Conservation (phyloP, 257 asterid species). For the Mentha longifolia region DNA sequence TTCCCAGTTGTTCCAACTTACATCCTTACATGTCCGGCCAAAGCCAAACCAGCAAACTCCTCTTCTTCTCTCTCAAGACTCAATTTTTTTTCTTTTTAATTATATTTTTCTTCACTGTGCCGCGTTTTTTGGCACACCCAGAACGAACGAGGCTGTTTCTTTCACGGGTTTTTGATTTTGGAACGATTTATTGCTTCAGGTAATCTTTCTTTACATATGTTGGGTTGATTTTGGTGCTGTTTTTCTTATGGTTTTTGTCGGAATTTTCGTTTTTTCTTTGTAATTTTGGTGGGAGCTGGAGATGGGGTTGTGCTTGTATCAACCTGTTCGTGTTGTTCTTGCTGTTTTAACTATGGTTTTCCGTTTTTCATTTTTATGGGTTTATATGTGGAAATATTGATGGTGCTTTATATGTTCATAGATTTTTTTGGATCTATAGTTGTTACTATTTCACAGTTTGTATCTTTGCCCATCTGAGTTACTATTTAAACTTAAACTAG, state of each 20-base stretch:
- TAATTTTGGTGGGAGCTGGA: not conserved
- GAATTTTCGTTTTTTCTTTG: not conserved
- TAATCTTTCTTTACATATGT: not conserved
- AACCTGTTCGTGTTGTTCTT: not conserved
- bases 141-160: not conserved
- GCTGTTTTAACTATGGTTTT: slow-evolving; percentile 8
- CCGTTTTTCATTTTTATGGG: not conserved
- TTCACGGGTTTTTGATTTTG: slow-evolving; percentile 21
- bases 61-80: slow-evolving; percentile 2
- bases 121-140: slow-evolving; percentile 13
- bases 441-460: not conserved
- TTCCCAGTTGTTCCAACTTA: slow-evolving; percentile 15
- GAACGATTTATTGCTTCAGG: slow-evolving; percentile 33
- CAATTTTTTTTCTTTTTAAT: not conserved
- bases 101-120: slow-evolving; percentile 17
- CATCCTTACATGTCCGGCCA: not conserved
- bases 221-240: not conserved
- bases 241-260: slow-evolving; percentile 2
- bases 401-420: not conserved
- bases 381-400: not conserved
- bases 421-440: slow-evolving; percentile 21
- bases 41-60: not conserved
- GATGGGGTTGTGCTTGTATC: not conserved
- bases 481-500: not conserved
- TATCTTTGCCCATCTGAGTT: not conserved